Percentiles rank a stretch among this genome's conserved stretches.
These are phyloP conservation scores for Fusarium sulawesiense DNA, from an alignment of 2,329 filamentous ascomycete species.

Conservation along the genomic window DNA sequence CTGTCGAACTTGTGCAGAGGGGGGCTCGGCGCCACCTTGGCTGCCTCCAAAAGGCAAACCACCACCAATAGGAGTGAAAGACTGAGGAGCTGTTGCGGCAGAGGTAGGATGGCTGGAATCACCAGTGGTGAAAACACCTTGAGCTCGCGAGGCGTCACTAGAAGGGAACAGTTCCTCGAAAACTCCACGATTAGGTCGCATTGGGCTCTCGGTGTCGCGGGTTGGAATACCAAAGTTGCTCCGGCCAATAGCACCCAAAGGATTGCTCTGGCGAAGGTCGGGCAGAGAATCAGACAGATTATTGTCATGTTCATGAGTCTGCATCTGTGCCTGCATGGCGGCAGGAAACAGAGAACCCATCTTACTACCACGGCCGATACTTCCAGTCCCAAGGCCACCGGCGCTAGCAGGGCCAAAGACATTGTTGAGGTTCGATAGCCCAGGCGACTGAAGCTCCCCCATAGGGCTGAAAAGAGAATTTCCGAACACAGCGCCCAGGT, in stretches of 20 bases:
- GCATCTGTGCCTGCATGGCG: conserved; percentile 93
- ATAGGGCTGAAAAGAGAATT: conserved; percentile 83
- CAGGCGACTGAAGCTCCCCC: conserved; percentile 81
- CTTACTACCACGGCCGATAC: conserved; percentile 81
- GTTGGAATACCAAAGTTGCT: conserved; percentile 64
- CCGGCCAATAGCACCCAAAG: conserved; percentile 75
- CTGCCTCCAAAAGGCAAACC: conserved; percentile 53
- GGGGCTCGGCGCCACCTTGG: conserved; percentile 58
- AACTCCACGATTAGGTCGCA: conserved; percentile 64
- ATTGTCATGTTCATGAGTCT: conserved; percentile 74
- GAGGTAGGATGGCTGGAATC: conserved; percentile 53
- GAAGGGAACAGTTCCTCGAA: conserved; percentile 67
- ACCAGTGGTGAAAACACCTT: conserved; percentile 52
- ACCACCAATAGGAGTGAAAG: conserved; percentile 52
- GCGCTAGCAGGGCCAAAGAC: conserved; percentile 75
- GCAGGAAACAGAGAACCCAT: conserved; percentile 87
- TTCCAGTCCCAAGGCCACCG: conserved; percentile 68
- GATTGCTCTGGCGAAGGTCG: conserved; percentile 70
- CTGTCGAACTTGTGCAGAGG: conserved; percentile 78
- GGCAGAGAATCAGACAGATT: conserved; percentile 66
- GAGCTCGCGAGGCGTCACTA: conserved; percentile 49
- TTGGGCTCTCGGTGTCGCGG: conserved; percentile 70
- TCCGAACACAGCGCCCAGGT: conserved; percentile 73
- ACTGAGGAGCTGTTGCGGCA: conserved; percentile 50
- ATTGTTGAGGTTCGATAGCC: conserved; percentile 73